A percentile compares a stretch with the other conserved stretches of the same genome.
Conservation (phyloP, 371 early-diverging fungal genomes). For the Saksenaea oblongispora region DNA sequence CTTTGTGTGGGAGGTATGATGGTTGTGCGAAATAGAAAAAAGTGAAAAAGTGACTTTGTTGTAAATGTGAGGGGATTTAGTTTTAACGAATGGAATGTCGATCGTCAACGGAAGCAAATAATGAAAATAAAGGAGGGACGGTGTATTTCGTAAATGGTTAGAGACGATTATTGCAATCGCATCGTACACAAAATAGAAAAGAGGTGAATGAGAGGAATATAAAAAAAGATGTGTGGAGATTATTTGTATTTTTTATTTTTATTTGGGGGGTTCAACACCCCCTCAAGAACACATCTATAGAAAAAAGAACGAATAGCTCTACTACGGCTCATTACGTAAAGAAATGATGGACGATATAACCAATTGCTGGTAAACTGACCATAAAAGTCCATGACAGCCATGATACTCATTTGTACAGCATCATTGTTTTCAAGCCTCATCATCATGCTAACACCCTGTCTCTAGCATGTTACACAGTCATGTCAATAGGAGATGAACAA, state of each 20-base stretch:
- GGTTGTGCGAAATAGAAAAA: background rate
- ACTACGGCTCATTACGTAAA: background rate
- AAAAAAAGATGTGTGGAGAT: background rate
- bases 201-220: background rate
- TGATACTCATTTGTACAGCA: background rate
- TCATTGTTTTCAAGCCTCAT: too few species aligned
- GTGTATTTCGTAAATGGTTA: background rate
- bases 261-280: background rate
- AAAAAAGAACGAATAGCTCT: too few species aligned
- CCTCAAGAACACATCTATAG: background rate
- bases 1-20: background rate
- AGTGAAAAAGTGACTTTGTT: slow-evolving; percentile 8
- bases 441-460: too few species aligned
- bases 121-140: background rate
- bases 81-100: slow-evolving; percentile 1
- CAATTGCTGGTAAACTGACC: background rate
- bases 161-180: background rate
- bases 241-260: background rate
- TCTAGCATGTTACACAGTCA: background rate
- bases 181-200: background rate
- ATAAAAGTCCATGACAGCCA: background rate
- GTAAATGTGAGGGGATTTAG: background rate
- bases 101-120: background rate
- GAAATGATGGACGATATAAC: background rate
- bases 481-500: background rate